Conservation (phyloP, 257 asterid species). For the Lavandula angustifolia region DNA sequence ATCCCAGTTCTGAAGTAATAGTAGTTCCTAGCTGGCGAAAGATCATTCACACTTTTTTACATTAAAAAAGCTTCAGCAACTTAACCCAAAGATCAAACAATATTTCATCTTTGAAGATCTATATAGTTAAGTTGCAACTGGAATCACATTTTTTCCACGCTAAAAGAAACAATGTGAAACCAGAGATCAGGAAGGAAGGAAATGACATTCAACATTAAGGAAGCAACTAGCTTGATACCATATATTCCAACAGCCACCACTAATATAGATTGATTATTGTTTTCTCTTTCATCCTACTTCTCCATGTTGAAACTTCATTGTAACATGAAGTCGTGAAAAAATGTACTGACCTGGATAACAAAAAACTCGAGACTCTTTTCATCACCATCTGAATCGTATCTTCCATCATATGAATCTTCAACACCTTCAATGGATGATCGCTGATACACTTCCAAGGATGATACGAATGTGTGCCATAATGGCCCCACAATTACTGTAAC, state of each 20-base stretch:
- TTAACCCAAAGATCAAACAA: background rate
- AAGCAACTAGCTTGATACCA: conserved; percentile 12
- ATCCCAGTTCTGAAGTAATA: too few relatives aligned
- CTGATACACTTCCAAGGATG: conserved; percentile 80
- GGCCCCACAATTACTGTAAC: conserved; percentile 80
- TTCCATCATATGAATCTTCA: conserved; percentile 87
- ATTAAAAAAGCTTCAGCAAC: background rate
- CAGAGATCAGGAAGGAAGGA: conserved; percentile 8
- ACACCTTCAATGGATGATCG: conserved; percentile 75
- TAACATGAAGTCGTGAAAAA: conserved; percentile 12
- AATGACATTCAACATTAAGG: background rate
- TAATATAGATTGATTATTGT: background rate
- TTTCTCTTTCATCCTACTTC: conserved; percentile 21
- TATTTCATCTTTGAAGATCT: background rate
- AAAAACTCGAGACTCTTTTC: conserved; percentile 90
- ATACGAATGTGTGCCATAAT: conserved; percentile 83
- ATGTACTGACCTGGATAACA: conserved; percentile 73
- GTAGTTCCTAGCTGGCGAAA: too few relatives aligned
- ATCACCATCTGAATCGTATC: conserved; percentile 96
- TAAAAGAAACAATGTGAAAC: background rate
- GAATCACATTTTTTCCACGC: conserved; percentile 3
- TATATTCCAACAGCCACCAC: conserved; percentile 1
- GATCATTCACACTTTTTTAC: too few relatives aligned
- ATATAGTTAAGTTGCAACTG: background rate
- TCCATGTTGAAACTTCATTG: conserved; percentile 17